These are phyloP conservation scores for Fonsecaea pedrosoi DNA, from an alignment of 2,329 filamentous ascomycete species.

Conservation along the genomic window DNA sequence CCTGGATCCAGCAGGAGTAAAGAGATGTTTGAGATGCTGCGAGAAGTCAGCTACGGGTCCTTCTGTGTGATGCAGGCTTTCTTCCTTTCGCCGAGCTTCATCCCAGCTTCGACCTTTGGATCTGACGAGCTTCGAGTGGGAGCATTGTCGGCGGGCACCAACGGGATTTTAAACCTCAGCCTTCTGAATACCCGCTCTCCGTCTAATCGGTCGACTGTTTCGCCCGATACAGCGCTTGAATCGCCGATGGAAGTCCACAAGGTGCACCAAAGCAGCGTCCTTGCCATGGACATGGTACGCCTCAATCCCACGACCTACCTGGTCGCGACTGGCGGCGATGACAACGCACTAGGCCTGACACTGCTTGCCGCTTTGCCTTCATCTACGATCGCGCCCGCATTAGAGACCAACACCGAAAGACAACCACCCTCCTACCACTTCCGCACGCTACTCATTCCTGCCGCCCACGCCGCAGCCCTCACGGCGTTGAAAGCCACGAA, in stretches of 20 bases:
- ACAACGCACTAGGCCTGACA: conserved; percentile 75
- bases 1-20: conserved; percentile 27
- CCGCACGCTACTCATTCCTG: conserved; percentile 47
- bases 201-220: neutral
- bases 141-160: conserved; percentile 66
- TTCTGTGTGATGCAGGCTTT: conserved; percentile 42
- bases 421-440: conserved; percentile 29
- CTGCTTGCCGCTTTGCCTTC: conserved; percentile 38
- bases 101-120: neutral
- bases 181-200: neutral
- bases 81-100: conserved; percentile 48
- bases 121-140: neutral
- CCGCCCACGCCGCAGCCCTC: conserved; percentile 55
- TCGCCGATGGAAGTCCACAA: conserved; percentile 25
- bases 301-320: conserved; percentile 50
- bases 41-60: conserved; percentile 28
- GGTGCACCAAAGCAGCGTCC: conserved; percentile 83
- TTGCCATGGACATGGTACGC: conserved; percentile 55
- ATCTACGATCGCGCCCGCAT: neutral
- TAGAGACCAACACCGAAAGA: neutral
- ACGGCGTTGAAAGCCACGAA: conserved; percentile 48
- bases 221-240: neutral
- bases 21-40: conserved; percentile 28
- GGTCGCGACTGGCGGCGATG: conserved; percentile 82
- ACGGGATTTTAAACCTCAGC: conserved; percentile 75